phyloP scores from a whole-genome alignment of 169 alveolate species.

The Plasmodium vivax region DNA sequence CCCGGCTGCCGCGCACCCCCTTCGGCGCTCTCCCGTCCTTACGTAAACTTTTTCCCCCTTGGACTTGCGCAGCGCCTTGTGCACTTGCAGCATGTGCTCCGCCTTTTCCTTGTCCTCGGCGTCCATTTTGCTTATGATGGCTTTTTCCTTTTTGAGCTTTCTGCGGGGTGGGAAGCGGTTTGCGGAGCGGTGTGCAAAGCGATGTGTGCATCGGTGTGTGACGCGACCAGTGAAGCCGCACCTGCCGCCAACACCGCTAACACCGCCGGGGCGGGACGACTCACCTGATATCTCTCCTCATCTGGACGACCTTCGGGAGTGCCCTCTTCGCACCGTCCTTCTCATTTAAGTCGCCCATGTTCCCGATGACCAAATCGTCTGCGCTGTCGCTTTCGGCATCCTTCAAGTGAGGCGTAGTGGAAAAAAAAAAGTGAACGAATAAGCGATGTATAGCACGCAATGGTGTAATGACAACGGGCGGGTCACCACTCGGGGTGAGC shows the following conservation, averaged over 20 bases:
- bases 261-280: neutral
- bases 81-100: slow-evolving; percentile 25
- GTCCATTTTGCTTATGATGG: slow-evolving; percentile 11
- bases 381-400: slow-evolving; percentile 2
- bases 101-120: slow-evolving; percentile 29
- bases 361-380: slow-evolving; percentile 53
- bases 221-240: neutral
- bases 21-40: neutral
- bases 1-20: neutral
- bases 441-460: neutral
- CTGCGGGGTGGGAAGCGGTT: neutral
- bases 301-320: slow-evolving; percentile 27
- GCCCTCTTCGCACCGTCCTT: neutral
- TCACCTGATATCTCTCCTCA: slow-evolving; percentile 25
- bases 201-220: neutral
- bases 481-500: neutral
- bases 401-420: neutral
- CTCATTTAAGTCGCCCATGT: slow-evolving; percentile 19
- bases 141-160: slow-evolving; percentile 27
- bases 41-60: slow-evolving; percentile 65
- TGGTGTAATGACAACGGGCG: neutral
- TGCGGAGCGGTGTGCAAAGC: neutral
- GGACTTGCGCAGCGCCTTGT: slow-evolving; percentile 41
- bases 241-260: neutral
- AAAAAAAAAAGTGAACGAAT: neutral